Percentiles rank a stretch among this genome's conserved stretches.
Evolutionary conservation across 306 rosid genomes (phyloP).

Genomic region (Cicer bijugum): DNA sequence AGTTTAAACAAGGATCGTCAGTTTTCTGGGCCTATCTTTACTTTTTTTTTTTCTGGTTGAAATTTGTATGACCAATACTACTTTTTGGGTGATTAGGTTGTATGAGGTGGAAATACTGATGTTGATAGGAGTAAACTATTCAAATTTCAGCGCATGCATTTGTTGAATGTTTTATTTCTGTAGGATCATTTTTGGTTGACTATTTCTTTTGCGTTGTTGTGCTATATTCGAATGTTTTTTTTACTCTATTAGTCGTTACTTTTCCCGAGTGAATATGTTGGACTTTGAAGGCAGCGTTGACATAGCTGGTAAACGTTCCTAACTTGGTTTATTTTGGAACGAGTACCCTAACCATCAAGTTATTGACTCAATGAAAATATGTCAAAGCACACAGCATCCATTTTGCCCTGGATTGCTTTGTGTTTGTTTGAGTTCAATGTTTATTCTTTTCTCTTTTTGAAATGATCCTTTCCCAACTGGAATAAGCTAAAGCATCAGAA

Average conservation of each 20-base stretch:
- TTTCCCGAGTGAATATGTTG: constrained; percentile 36
- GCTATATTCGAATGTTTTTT: constrained; percentile 37
- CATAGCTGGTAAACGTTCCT: constrained; percentile 25
- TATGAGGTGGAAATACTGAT: constrained; percentile 43
- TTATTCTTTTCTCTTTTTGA: constrained; percentile 25
- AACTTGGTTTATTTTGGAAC: constrained; percentile 14
- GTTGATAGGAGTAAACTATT: constrained; percentile 52
- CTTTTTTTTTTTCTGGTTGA: constrained; percentile 28
- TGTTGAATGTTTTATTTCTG: constrained; percentile 49
- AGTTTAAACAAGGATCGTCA: constrained; percentile 17
- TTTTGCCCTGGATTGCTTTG: neutral
- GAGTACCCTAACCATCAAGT: constrained; percentile 29
- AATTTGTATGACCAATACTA: constrained; percentile 32
- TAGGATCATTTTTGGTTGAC: constrained; percentile 51
- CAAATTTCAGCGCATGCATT: constrained; percentile 63
- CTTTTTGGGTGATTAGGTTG: constrained; percentile 40
- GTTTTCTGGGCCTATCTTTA: constrained; percentile 24
- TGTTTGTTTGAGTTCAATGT: constrained; percentile 25
- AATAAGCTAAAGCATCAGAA: constrained; percentile 11
- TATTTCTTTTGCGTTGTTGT: constrained; percentile 18
- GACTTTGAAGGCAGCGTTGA: constrained; percentile 31
- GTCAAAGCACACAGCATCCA: constrained; percentile 10
- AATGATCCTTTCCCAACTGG: constrained; percentile 31
- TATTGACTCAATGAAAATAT: constrained; percentile 35
- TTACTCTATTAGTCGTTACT: constrained; percentile 1